A percentile compares a stretch with the other conserved stretches of the same genome.
phyloP scores from a whole-genome alignment of 768 basidiomycete genomes.

The Leccinum rimulosum region DNA sequence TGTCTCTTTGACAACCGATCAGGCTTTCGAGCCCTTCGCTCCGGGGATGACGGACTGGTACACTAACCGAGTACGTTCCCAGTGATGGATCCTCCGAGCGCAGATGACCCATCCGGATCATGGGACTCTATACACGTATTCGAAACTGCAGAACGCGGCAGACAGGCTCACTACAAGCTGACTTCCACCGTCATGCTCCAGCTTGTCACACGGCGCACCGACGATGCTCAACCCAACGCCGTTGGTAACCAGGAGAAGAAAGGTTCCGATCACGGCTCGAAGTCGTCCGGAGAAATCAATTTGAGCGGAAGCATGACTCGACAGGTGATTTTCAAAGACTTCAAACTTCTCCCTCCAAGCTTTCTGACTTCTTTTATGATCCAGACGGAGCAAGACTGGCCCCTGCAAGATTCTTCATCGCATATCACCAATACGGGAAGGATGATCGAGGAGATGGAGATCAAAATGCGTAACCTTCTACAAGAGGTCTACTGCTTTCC shows the following conservation, averaged over 20 bases:
- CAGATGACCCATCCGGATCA: slow-evolving; percentile 71
- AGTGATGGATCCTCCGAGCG: slow-evolving; percentile 60
- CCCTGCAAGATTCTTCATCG: slow-evolving; percentile 72
- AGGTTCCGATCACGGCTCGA: slow-evolving; percentile 45
- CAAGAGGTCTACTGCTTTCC: slow-evolving; percentile 59
- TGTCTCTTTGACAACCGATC: neutral
- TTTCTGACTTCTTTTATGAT: slow-evolving; percentile 5
- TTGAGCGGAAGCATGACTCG: slow-evolving; percentile 97
- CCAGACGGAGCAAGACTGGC: slow-evolving; percentile 84
- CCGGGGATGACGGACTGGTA: neutral
- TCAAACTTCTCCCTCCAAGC: slow-evolving; percentile 7
- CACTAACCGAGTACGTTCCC: slow-evolving; percentile 6
- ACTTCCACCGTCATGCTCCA: slow-evolving; percentile 98
- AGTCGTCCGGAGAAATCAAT: slow-evolving; percentile 71
- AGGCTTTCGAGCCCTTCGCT: slow-evolving; percentile 4
- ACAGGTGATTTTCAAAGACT: slow-evolving; percentile 57
- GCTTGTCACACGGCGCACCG: slow-evolving; percentile 55
- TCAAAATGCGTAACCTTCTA: slow-evolving; percentile 95
- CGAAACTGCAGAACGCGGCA: slow-evolving; percentile 86
- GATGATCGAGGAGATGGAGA: slow-evolving; percentile 99
- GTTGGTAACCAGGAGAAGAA: slow-evolving; percentile 34
- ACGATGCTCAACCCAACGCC: slow-evolving; percentile 21
- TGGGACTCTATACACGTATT: slow-evolving; percentile 99
- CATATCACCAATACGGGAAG: slow-evolving; percentile 93
- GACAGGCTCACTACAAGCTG: slow-evolving; percentile 94